Percentiles rank a stretch among this genome's conserved stretches.
Evolutionary conservation across 2,329 filamentous ascomycete species (phyloP).

Genomic region (Ophioceras dolichostomum): DNA sequence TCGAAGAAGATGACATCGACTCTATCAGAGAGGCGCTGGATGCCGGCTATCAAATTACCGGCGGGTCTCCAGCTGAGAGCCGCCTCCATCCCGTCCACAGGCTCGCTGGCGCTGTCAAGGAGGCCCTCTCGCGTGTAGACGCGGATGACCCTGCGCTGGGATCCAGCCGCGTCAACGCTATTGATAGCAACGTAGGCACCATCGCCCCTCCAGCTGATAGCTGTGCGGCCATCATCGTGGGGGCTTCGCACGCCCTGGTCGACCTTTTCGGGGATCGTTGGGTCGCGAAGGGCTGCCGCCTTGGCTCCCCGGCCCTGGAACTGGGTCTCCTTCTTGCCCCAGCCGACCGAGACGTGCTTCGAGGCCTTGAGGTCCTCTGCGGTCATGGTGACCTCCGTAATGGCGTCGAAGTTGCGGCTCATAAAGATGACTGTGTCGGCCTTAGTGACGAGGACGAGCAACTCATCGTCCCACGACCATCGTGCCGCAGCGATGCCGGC

Average conservation of each 20-base stretch:
- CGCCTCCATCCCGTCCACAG: conserved; percentile 81
- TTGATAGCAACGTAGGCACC: conserved; percentile 85
- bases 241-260: conserved; percentile 69
- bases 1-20: conserved; percentile 91
- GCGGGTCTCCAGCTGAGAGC: conserved; percentile 83
- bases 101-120: conserved; percentile 88
- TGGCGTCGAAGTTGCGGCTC: conserved; percentile 80
- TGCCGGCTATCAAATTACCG: conserved; percentile 80
- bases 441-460: conserved; percentile 72
- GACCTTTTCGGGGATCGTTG: conserved; percentile 85
- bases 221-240: conserved; percentile 58
- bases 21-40: conserved; percentile 58
- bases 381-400: conserved; percentile 61
- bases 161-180: conserved; percentile 54
- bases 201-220: conserved; percentile 89
- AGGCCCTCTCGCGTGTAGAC: conserved; percentile 85
- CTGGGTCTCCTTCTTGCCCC: conserved; percentile 97
- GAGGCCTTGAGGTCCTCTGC: conserved; percentile 73
- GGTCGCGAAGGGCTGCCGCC: conserved; percentile 68
- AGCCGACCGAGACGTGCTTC: conserved; percentile 90
- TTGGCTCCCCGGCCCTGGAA: conserved; percentile 86
- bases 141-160: conserved; percentile 64
- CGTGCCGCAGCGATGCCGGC: conserved; percentile 77
- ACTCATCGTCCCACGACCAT: conserved; percentile 93
- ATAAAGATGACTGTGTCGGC: conserved; percentile 76